These are phyloP conservation scores for Baorangia bicolor DNA, from an alignment of 768 basidiomycete species.

Conservation along the genomic window DNA sequence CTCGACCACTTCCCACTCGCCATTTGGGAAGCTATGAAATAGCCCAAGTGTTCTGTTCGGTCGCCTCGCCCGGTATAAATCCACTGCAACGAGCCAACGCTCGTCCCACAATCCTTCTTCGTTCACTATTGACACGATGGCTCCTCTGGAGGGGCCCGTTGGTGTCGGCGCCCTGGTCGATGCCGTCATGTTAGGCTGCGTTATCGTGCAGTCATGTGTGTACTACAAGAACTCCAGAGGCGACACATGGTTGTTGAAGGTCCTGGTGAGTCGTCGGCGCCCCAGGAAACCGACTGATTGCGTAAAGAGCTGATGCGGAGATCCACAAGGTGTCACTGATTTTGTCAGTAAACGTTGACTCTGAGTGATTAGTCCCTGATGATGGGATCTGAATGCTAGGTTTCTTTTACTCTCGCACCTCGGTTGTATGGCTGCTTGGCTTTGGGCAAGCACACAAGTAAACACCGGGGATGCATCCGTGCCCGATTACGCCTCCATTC, in stretches of 20 bases:
- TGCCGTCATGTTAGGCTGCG: constrained; percentile 25
- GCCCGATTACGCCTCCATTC: constrained; percentile 10
- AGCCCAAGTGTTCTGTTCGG: constrained; percentile 6
- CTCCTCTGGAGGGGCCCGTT: constrained; percentile 28
- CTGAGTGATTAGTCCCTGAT: constrained; percentile 5
- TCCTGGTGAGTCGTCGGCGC: constrained; percentile 15
- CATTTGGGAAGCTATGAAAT: constrained; percentile 8
- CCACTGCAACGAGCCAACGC: background rate
- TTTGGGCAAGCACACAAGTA: constrained; percentile 17
- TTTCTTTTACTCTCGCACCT: constrained; percentile 18
- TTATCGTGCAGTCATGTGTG: constrained; percentile 25
- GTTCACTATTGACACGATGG: constrained; percentile 11
- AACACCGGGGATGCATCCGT: background rate
- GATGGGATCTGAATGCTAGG: background rate
- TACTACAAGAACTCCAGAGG: constrained; percentile 24
- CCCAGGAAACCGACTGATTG: background rate
- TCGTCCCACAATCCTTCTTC: background rate
- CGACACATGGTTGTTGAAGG: constrained; percentile 11
- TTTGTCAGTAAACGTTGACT: constrained; percentile 13
- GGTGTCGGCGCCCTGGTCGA: constrained; percentile 21
- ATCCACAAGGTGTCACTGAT: constrained; percentile 14
- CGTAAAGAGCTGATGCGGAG: background rate
- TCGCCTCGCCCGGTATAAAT: constrained; percentile 17
- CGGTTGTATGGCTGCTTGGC: constrained; percentile 17
- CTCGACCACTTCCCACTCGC: background rate